Evolutionary conservation across 2,329 filamentous ascomycete genomes (phyloP), one percentile per base, ranked within the genome.

Genomic region (Calonectria pseudoreteaudii): DNA sequence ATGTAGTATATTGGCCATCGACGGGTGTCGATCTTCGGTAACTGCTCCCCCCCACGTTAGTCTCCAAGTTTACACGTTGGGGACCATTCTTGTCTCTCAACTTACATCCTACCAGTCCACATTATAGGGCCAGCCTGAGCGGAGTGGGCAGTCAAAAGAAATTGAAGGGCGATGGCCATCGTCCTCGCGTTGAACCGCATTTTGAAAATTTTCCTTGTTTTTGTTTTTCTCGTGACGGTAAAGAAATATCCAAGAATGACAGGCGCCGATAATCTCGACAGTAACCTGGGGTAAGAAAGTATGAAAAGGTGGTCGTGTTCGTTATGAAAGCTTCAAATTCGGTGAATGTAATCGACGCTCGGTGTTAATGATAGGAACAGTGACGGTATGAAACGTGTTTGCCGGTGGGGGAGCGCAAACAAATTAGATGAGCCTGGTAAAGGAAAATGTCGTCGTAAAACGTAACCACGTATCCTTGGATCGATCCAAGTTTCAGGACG

Each of bases 101-200:
- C 82, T 67, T 75, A 85, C 83, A 81, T 72, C 76, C 76, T 81
- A 76, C 77, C 77, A 76, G 79, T 81, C 82, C 83, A 80, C 68
- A 78, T 79, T 38, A 83, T 77, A 81, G 82, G 85, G 77, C 83
- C 84, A 76, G 84, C 84, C 82, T 82, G 77, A 30, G 78, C 77
- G 70, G 74, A 81, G 74, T 81, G 80, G 26, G 78, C 75, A 78
- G 77, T 70, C 67, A 82, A 72, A 72, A 84, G 76, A 69, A 83
- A 50, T 76, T 71, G 80, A 8, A 83, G 66, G 73, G 73, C 81
- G 38, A 79, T 72, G 28, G 71, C 72, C 23, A 80, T 65, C 49
- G 72, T 75, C 41, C 36, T 75, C 60, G 62, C 74, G 66, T 76
- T 72, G 68, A 70, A 78, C 44, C 73, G 74, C 79, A 82, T 82